Base-by-base conservation (phyloP, 2,329 filamentous ascomycete species). In the Claviceps arundinis region DNA sequence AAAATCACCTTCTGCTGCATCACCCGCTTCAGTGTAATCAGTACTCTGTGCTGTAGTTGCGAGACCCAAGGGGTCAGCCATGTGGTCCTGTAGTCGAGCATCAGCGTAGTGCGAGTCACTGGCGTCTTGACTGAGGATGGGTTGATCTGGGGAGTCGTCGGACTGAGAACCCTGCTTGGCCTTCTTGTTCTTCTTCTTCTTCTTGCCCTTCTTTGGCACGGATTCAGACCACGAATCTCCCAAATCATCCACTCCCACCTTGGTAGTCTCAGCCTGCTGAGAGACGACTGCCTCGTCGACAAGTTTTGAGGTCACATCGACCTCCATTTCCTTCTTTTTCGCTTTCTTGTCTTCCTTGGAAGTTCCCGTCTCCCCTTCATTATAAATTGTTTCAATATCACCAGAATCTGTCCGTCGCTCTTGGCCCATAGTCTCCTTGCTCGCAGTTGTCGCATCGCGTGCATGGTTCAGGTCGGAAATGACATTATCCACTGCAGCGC, bases 261-360 rank as follows among this genome's bases (percentile, higher is more conserved):
- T 55, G 34, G 8, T n/a, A 44, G 48, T 26, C 22, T 55, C 53
- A 13, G 48, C 44, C 50, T 56, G 52, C 46, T 57, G 51, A n/a
- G 50, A 40, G 19, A 50, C 46, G n/a, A 24, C 47, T 7, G 19
- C 50, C 47, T 55, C 55, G 30, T 52, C 52, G 37, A 44, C 44
- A 52, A 48, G 13, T 11, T 53, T 51, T 51, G 54, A 54, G 48
- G 47, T 56, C 45, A 56, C 56, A 50, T 53, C 48, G 49, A 52
- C 45, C 30, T 51, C 56, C 38, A 46, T 38, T 52, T 54, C 54
- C 16, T 57, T 53, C 40, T 56, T 55, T 45, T 55, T 55, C 49
- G 64, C 64, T 62, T 65, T 67, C 62, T 62, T 68, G 58, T 62
- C 67, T 57, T 60, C 57, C 46, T 62, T 60, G 4, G 56, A 56